These are phyloP conservation scores for Bigelowiella natans DNA, from an alignment of 78 protist species.

Conservation along the genomic window DNA sequence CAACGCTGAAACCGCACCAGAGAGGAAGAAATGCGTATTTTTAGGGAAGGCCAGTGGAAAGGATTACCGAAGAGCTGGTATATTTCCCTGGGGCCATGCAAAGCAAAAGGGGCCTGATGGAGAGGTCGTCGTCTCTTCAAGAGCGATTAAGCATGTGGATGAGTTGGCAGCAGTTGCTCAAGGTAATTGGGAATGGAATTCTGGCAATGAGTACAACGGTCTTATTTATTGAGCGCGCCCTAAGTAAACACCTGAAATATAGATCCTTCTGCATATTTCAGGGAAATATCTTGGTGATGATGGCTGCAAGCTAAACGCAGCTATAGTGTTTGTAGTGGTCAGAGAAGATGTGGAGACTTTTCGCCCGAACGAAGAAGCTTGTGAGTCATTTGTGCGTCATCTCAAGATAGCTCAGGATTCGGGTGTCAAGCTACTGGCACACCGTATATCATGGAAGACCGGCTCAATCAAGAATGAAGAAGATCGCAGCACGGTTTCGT, in stretches of 20 bases:
- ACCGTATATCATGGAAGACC: too few species aligned
- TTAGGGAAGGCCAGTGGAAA: neutral
- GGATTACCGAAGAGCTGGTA: neutral
- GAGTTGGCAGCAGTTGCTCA: neutral
- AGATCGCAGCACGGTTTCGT: too few species aligned
- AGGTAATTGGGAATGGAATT: too few species aligned
- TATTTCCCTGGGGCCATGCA: neutral
- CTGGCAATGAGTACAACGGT: too few species aligned
- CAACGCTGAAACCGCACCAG: neutral
- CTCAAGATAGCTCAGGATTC: neutral
- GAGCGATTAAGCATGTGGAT: neutral
- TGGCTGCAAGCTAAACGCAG: neutral
- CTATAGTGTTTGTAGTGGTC: neutral
- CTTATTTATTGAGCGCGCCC: too few species aligned
- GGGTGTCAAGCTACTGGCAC: neutral
- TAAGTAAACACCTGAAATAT: too few species aligned
- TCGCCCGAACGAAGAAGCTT: neutral
- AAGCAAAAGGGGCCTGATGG: neutral
- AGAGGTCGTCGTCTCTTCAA: slow-evolving; percentile 4
- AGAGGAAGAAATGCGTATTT: neutral
- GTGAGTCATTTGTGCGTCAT: neutral
- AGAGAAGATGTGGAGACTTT: neutral
- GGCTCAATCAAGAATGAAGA: too few species aligned
- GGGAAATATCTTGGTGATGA: neutral
- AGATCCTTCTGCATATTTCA: too few species aligned